Conservation (phyloP, 257 asterid genomes). For the Nemophila menziesii region DNA sequence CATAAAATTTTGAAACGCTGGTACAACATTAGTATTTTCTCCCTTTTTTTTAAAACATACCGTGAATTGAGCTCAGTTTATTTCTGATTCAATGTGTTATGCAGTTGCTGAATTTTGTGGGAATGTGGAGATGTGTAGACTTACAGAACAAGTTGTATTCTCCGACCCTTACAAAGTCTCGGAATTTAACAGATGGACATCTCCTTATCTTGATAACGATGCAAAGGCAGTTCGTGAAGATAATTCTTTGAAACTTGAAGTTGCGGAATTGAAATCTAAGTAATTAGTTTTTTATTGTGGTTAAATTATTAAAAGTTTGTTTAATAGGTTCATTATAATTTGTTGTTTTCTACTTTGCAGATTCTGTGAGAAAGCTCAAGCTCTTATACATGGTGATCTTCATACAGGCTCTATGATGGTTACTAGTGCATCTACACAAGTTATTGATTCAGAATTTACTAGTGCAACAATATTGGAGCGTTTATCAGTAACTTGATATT, state of each 20-base stretch:
- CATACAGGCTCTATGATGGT: constrained; percentile 97
- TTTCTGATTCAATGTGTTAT: constrained; percentile 13
- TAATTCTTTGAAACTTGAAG: constrained; percentile 68
- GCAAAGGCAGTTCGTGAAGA: constrained; percentile 78
- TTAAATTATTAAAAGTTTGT: neutral
- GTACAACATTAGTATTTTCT: neutral
- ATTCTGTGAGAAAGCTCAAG: constrained; percentile 95
- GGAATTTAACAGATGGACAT: constrained; percentile 63
- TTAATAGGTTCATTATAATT: constrained; percentile 11
- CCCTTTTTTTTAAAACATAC: neutral
- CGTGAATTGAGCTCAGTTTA: constrained; percentile 4
- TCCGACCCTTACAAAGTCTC: constrained; percentile 93
- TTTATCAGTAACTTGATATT: constrained; percentile 75
- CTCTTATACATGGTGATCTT: constrained; percentile 90
- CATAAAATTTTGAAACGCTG: neutral
- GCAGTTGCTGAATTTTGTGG: constrained; percentile 94
- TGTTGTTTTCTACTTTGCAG: constrained; percentile 32
- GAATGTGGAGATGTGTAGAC: constrained; percentile 88
- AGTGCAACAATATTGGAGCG: constrained; percentile 96
- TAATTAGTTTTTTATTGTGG: constrained; percentile 16
- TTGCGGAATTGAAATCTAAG: constrained; percentile 86
- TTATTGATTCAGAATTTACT: constrained; percentile 89
- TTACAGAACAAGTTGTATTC: constrained; percentile 88
- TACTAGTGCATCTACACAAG: constrained; percentile 66
- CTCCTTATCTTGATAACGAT: constrained; percentile 83